Evolutionary conservation across 2,329 filamentous ascomycete genomes (phyloP).

Genomic region (Cryphonectria parasitica): DNA sequence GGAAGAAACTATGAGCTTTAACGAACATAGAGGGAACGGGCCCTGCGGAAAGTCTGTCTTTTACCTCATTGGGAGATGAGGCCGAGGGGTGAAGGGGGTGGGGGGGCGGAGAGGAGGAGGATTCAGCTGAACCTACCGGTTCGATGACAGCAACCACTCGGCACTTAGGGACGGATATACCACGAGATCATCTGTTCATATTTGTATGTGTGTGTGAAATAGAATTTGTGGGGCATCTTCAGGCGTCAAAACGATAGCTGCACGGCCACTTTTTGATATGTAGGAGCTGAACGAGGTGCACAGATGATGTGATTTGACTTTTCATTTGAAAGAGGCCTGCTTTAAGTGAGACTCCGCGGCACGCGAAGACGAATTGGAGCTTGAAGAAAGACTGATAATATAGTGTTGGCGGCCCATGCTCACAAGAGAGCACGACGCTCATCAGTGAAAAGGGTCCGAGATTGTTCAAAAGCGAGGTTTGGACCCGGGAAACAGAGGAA

Average conservation of each 20-base stretch:
- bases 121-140: not conserved
- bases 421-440: not conserved
- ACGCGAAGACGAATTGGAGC: not conserved
- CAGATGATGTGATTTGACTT: not conserved
- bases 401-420: not conserved
- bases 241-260: not conserved
- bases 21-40: not conserved
- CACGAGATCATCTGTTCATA: not conserved
- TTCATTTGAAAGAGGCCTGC: not conserved
- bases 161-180: not conserved
- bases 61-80: too few relatives aligned
- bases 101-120: not conserved
- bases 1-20: not conserved
- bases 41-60: not conserved
- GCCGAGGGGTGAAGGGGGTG: too few relatives aligned
- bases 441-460: not conserved
- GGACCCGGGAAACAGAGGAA: not conserved
- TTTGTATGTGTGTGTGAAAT: not conserved
- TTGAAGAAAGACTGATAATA: not conserved
- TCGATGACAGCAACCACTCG: not conserved
- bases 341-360: not conserved
- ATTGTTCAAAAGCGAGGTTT: not conserved
- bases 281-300: not conserved
- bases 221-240: not conserved
- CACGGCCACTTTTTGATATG: not conserved